These are phyloP conservation scores for Penicillium sp. DNA, from an alignment of 2,329 filamentous ascomycete genomes.

Conservation along the genomic window DNA sequence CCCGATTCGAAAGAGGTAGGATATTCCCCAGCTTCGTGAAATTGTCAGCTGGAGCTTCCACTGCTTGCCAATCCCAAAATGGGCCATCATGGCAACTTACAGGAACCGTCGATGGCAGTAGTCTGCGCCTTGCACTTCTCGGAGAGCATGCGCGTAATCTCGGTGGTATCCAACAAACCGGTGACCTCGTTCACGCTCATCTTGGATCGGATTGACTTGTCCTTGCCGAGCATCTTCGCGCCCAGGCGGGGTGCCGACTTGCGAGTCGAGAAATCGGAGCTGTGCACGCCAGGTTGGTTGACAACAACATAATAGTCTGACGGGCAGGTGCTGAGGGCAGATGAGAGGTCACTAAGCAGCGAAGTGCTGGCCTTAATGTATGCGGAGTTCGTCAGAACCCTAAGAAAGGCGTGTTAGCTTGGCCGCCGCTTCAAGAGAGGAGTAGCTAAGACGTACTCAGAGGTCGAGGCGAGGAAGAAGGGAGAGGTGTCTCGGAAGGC, in stretches of 20 bases:
- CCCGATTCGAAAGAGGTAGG: conserved; percentile 35
- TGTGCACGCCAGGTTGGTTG: conserved; percentile 71
- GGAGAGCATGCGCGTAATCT: conserved; percentile 45
- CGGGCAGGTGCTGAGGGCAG: conserved; percentile 63
- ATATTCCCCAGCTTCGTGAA: conserved; percentile 39
- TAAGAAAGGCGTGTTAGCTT: conserved; percentile 32
- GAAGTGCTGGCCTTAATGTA: conserved; percentile 46
- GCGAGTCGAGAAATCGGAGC: conserved; percentile 62
- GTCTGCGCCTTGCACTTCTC: conserved; percentile 49
- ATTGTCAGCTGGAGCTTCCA: conserved; percentile 16
- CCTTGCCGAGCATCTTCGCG: conserved; percentile 48
- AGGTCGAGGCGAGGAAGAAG: conserved; percentile 82
- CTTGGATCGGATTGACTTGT: conserved; percentile 54
- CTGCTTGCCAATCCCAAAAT: not conserved
- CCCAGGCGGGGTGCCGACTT: conserved; percentile 55
- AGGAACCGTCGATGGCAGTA: conserved; percentile 45
- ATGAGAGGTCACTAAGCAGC: conserved; percentile 43
- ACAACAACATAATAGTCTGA: conserved; percentile 75
- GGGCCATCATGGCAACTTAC: conserved; percentile 28
- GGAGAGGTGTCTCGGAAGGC: conserved; percentile 87
- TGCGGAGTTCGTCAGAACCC: conserved; percentile 40
- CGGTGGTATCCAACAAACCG: conserved; percentile 47
- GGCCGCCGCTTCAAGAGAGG: conserved; percentile 10
- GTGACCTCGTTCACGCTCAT: conserved; percentile 55
- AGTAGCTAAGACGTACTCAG: conserved; percentile 75